A percentile compares a stretch with the other conserved stretches of the same genome.
Conservation (phyloP, 2,329 filamentous ascomycete species). For the Catunica adiposa region DNA sequence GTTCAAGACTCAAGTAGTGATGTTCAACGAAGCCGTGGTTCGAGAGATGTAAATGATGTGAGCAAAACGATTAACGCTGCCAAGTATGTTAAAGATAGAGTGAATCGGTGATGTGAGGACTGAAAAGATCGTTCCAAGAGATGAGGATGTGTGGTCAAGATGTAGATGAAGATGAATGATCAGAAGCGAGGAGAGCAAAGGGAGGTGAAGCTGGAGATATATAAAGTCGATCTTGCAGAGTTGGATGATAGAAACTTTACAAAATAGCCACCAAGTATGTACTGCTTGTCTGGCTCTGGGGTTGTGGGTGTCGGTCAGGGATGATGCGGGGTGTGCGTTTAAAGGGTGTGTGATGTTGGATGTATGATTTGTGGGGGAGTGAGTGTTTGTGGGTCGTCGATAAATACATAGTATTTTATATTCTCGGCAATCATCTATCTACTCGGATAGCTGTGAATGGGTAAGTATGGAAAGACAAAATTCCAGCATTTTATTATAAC, state of each 20-base stretch:
- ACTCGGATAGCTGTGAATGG: too few species aligned
- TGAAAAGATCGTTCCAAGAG: not conserved
- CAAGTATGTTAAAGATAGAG: not conserved
- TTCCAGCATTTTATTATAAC: too few species aligned
- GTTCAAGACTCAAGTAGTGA: not conserved
- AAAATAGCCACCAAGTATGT: not conserved
- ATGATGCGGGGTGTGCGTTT: too few species aligned
- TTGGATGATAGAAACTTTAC: not conserved
- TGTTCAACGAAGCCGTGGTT: not conserved
- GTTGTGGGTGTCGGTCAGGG: not conserved
- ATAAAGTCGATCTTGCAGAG: not conserved
- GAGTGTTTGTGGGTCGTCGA: too few species aligned
- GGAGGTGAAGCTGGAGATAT: not conserved
- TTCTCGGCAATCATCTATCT: too few species aligned
- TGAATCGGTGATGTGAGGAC: not conserved
- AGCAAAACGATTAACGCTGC: not conserved
- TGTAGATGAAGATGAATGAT: conserved; percentile 1
- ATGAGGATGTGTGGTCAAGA: not conserved
- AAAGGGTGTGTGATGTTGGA: too few species aligned
- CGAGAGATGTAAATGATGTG: not conserved
- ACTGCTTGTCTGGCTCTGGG: not conserved
- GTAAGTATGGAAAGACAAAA: too few species aligned
- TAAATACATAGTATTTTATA: too few species aligned
- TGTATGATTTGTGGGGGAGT: too few species aligned
- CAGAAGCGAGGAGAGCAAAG: not conserved